phyloP scores from a whole-genome alignment of 371 early-diverging fungal genomes.

The Mortierella sp. region DNA sequence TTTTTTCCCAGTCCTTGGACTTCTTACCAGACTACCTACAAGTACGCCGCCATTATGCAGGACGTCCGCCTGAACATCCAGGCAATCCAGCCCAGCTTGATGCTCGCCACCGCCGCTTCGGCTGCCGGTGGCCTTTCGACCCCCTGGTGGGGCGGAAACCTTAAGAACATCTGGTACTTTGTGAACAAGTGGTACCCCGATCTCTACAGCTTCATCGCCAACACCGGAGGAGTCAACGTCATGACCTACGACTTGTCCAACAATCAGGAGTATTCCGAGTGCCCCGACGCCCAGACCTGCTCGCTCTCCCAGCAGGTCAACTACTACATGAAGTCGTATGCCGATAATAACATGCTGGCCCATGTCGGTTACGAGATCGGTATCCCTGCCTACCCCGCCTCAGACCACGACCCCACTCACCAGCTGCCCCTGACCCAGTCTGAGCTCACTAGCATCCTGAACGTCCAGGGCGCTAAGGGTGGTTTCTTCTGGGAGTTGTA shows the following conservation, averaged over 20 bases:
- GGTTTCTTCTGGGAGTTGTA: slow-evolving; percentile 60
- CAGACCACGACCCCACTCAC: slow-evolving; percentile 49
- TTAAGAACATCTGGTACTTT: slow-evolving; percentile 59
- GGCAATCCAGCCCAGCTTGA: slow-evolving; percentile 38
- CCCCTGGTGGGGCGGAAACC: slow-evolving; percentile 59
- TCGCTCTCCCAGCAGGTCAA: slow-evolving; percentile 52
- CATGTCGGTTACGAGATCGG: slow-evolving; percentile 58
- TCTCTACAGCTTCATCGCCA: slow-evolving; percentile 50
- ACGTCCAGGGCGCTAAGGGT: slow-evolving; percentile 50
- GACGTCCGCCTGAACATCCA: slow-evolving; percentile 52
- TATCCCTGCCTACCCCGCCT: slow-evolving; percentile 56
- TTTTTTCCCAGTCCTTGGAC: slow-evolving; percentile 38
- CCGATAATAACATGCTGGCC: slow-evolving; percentile 47
- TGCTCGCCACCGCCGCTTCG: slow-evolving; percentile 47
- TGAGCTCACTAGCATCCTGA: slow-evolving; percentile 45
- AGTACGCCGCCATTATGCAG: slow-evolving; percentile 55
- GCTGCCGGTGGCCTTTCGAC: slow-evolving; percentile 57
- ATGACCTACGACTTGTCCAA: slow-evolving; percentile 58
- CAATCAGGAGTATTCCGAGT: slow-evolving; percentile 51
- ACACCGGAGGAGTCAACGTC: slow-evolving; percentile 57
- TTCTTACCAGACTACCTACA: slow-evolving; percentile 49
- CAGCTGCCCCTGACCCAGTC: slow-evolving; percentile 53
- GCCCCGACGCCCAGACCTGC: slow-evolving; percentile 47
- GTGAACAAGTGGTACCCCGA: slow-evolving; percentile 50
- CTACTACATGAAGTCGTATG: slow-evolving; percentile 57